A percentile compares a stretch with the other conserved stretches of the same genome.
Conservation (phyloP, 2,329 filamentous ascomycete species). For the Apiospora marii region DNA sequence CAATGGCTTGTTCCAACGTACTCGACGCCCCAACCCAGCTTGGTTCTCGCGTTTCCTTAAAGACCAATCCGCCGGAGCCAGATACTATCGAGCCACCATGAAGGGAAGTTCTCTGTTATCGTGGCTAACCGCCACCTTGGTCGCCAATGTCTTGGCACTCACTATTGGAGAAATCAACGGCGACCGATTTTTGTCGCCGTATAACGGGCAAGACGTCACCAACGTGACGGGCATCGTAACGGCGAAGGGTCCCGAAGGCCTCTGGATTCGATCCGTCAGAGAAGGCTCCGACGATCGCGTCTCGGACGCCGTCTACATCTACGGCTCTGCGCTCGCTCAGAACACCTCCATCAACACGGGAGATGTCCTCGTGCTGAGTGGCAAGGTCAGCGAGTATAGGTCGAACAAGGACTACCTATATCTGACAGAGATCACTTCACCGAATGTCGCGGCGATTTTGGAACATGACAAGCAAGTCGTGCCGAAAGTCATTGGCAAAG, state of each 20-base stretch:
- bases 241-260: constrained; percentile 66
- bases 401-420: constrained; percentile 64
- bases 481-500: constrained; percentile 67
- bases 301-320: constrained; percentile 74
- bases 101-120: constrained; percentile 27
- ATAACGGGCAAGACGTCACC: constrained; percentile 61
- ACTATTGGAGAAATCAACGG: constrained; percentile 72
- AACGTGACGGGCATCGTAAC: constrained; percentile 71
- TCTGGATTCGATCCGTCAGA: constrained; percentile 69
- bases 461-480: constrained; percentile 62
- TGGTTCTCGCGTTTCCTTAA: background rate
- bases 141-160: constrained; percentile 41
- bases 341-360: constrained; percentile 62
- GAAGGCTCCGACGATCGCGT: constrained; percentile 63
- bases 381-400: constrained; percentile 65
- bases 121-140: constrained; percentile 31
- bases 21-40: background rate
- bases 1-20: background rate
- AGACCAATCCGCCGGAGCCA: background rate
- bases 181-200: constrained; percentile 68
- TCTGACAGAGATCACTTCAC: constrained; percentile 68
- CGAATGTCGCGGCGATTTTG: constrained; percentile 60
- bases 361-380: constrained; percentile 67
- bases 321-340: constrained; percentile 56
- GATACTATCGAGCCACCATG: constrained; percentile 24